Evolutionary conservation across 139 green algal genomes (phyloP).

Genomic region (Ettlia oleoabundans): DNA sequence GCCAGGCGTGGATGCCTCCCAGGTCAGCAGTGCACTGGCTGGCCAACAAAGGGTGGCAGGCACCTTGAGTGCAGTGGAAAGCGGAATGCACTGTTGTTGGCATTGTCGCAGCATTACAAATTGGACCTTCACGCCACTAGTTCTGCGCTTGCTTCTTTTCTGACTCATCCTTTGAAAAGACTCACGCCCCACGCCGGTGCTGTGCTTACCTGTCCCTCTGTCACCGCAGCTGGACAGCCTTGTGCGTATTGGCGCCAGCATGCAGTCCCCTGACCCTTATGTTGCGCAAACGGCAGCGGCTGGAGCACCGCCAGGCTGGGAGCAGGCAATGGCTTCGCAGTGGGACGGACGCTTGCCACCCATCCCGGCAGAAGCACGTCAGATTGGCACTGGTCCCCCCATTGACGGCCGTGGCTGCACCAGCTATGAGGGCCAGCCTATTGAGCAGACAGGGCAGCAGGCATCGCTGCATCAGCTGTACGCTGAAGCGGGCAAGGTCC

Average conservation of each 20-base stretch:
- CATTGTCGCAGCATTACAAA: too few species aligned
- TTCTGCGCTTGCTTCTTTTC: too few species aligned
- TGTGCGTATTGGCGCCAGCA: slow-evolving; percentile 40
- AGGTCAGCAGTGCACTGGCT: slow-evolving; percentile 12
- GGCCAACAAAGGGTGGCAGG: too few species aligned
- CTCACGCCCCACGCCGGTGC: too few species aligned
- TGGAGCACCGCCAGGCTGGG: background rate
- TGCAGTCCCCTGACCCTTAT: slow-evolving; percentile 29
- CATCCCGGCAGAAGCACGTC: background rate
- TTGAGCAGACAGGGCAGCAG: background rate
- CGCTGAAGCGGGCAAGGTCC: slow-evolving; percentile 10
- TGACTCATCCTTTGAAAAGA: too few species aligned
- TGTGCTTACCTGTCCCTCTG: too few species aligned
- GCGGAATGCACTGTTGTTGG: too few species aligned
- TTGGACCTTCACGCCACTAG: too few species aligned
- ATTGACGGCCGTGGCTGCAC: too few species aligned
- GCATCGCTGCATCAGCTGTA: background rate
- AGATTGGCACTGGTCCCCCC: background rate
- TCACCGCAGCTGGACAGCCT: slow-evolving; percentile 35
- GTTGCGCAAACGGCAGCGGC: background rate
- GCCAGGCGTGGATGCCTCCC: slow-evolving; percentile 20
- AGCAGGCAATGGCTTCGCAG: background rate
- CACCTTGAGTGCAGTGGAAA: too few species aligned
- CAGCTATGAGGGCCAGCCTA: background rate
- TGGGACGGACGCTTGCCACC: background rate